Evolutionary conservation across 2,329 filamentous ascomycete species (phyloP).

Genomic region (Hymenoscyphus fraxineus): DNA sequence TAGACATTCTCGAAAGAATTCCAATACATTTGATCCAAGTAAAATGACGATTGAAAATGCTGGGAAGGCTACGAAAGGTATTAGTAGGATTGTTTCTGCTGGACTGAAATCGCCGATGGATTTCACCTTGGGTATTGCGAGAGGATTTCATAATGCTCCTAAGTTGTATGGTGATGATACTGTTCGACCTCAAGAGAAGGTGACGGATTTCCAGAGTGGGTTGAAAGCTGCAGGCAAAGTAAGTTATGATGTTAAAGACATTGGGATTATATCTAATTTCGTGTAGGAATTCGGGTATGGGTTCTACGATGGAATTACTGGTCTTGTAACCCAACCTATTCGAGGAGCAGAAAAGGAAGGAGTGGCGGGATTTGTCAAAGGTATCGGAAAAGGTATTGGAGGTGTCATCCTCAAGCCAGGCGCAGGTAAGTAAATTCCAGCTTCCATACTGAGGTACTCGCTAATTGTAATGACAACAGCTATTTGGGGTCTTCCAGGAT

Average conservation of each 20-base stretch:
- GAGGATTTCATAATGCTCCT: conserved; percentile 85
- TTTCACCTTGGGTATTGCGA: conserved; percentile 75
- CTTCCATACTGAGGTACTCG: not conserved
- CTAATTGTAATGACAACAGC: conserved; percentile 37
- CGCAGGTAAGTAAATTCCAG: conserved; percentile 53
- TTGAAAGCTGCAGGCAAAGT: conserved; percentile 72
- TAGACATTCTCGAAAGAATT: conserved; percentile 1
- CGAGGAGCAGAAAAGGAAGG: conserved; percentile 65
- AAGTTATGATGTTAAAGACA: conserved; percentile 4
- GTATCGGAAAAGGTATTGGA: conserved; percentile 77
- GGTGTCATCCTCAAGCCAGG: conserved; percentile 79
- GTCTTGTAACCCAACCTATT: conserved; percentile 73
- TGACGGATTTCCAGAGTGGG: conserved; percentile 73
- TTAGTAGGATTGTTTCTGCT: conserved; percentile 70
- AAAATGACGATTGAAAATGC: conserved; percentile 52
- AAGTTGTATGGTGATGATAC: conserved; percentile 81
- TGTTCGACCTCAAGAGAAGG: conserved; percentile 72
- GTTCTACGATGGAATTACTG: conserved; percentile 77
- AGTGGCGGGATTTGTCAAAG: conserved; percentile 66
- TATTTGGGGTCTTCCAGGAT: conserved; percentile 70
- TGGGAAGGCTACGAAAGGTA: conserved; percentile 61
- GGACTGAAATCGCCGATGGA: conserved; percentile 79
- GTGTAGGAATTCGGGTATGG: conserved; percentile 67
- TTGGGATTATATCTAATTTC: conserved; percentile 3
- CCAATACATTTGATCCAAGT: conserved; percentile 33